Conservation (phyloP, 805 yeast genomes). For the Saccharomycopsis malanga region DNA sequence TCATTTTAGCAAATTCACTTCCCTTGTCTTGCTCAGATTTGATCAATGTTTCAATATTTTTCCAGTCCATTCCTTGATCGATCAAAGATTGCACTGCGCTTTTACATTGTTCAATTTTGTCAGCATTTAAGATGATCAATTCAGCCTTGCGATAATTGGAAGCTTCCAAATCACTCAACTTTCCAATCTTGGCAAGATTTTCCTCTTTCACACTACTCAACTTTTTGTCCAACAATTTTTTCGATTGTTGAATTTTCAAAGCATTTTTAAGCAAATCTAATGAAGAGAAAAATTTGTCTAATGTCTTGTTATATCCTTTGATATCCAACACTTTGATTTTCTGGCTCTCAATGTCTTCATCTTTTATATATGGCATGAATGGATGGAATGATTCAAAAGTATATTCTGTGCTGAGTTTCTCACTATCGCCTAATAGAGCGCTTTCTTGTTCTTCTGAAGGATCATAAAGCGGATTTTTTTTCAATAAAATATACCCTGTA, state of each 20-base stretch:
- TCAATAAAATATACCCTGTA: constrained; percentile 58
- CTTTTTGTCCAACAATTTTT: constrained; percentile 66
- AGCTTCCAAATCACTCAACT: constrained; percentile 55
- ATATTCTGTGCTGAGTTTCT: constrained; percentile 36
- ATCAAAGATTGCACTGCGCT: constrained; percentile 57
- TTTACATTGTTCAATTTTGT: constrained; percentile 64
- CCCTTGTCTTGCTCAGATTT: constrained; percentile 60
- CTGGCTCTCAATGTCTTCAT: constrained; percentile 22
- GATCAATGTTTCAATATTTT: constrained; percentile 71
- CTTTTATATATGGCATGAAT: constrained; percentile 43
- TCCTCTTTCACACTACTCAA: constrained; percentile 70
- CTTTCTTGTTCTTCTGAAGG: constrained; percentile 24
- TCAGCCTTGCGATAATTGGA: constrained; percentile 64
- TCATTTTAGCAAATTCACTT: constrained; percentile 53
- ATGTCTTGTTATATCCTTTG: constrained; percentile 69
- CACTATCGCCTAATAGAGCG: constrained; percentile 22
- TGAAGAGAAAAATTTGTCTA: constrained; percentile 80
- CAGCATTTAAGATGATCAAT: constrained; percentile 61
- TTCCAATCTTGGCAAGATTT: constrained; percentile 60
- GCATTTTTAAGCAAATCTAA: constrained; percentile 77
- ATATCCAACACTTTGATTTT: constrained; percentile 36
- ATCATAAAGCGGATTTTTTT: constrained; percentile 46
- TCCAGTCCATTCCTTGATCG: constrained; percentile 92
- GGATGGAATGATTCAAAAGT: constrained; percentile 67
- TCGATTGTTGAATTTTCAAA: constrained; percentile 66